Evolutionary conservation across 2,329 filamentous ascomycete genomes (phyloP).

Genomic region (Aspergillus vadensis): DNA sequence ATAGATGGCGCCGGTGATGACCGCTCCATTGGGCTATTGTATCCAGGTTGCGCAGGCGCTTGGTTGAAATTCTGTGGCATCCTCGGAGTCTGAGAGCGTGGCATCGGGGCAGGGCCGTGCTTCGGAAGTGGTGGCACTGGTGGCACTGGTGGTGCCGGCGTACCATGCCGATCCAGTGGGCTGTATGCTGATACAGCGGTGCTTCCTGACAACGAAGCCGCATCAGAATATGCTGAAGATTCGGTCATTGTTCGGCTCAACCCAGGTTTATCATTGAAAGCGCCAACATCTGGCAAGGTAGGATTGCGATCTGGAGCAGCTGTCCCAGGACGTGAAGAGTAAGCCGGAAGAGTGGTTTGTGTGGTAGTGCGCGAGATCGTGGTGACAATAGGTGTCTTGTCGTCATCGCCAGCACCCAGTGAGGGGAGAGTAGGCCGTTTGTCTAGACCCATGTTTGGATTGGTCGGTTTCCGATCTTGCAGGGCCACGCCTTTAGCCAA

Average conservation of each 20-base stretch:
- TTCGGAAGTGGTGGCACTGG: slow-evolving; percentile 35
- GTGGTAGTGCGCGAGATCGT: slow-evolving; percentile 47
- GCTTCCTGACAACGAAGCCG: slow-evolving; percentile 50
- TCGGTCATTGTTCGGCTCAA: slow-evolving; percentile 49
- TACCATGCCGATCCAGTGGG: slow-evolving; percentile 34
- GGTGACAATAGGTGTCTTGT: slow-evolving; percentile 36
- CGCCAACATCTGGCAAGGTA: slow-evolving; percentile 45
- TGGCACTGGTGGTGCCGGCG: slow-evolving; percentile 25
- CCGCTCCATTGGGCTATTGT: background rate
- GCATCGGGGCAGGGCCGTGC: slow-evolving; percentile 27
- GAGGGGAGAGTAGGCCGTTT: slow-evolving; percentile 63
- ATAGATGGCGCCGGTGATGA: background rate
- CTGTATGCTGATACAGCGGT: slow-evolving; percentile 38
- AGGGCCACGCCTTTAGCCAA: slow-evolving; percentile 71
- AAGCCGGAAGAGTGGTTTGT: slow-evolving; percentile 65
- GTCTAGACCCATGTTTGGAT: slow-evolving; percentile 34
- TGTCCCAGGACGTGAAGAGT: slow-evolving; percentile 62
- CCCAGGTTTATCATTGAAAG: slow-evolving; percentile 44
- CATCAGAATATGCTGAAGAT: slow-evolving; percentile 53
- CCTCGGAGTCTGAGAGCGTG: slow-evolving; percentile 17
- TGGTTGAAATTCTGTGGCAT: background rate
- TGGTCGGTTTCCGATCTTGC: slow-evolving; percentile 56
- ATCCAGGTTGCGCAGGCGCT: background rate
- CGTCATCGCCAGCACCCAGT: slow-evolving; percentile 52
- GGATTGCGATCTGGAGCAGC: slow-evolving; percentile 41